Conservation (phyloP, 495 filamentous ascomycete species). For the Podospora australis region DNA sequence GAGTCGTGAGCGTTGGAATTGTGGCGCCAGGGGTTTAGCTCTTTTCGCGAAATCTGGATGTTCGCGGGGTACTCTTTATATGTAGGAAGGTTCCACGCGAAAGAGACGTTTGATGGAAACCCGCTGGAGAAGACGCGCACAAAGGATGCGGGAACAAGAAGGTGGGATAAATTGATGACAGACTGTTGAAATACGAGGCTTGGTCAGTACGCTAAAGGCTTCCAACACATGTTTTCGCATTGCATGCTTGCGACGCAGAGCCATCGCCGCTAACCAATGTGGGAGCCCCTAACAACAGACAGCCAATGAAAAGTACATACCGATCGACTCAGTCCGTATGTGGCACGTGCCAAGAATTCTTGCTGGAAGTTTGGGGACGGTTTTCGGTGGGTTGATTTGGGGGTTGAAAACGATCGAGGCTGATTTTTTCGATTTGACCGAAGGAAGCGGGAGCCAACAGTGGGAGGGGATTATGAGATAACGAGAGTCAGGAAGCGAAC, state of each 20-base stretch:
- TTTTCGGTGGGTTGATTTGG: neutral
- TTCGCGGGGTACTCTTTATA: too few species aligned
- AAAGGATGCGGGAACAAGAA: neutral
- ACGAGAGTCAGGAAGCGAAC: neutral
- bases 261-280: slow-evolving; percentile 9
- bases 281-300: neutral
- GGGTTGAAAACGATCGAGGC: neutral
- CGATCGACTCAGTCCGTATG: slow-evolving; percentile 1
- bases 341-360: neutral
- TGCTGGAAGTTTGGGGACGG: too few species aligned
- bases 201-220: slow-evolving; percentile 1
- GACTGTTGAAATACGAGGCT: slow-evolving; percentile 11
- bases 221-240: neutral
- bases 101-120: too few species aligned
- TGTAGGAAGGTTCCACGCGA: too few species aligned
- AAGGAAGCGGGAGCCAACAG: too few species aligned
- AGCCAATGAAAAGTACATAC: too few species aligned
- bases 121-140: too few species aligned
- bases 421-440: too few species aligned
- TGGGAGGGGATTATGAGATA: too few species aligned
- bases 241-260: slow-evolving; percentile 3
- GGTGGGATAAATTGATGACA: neutral
- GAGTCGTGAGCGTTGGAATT: too few species aligned
- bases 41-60: too few species aligned
- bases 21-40: too few species aligned